Conservation (phyloP, 2,329 filamentous ascomycete species). For the Zymoseptoria passerinii region DNA sequence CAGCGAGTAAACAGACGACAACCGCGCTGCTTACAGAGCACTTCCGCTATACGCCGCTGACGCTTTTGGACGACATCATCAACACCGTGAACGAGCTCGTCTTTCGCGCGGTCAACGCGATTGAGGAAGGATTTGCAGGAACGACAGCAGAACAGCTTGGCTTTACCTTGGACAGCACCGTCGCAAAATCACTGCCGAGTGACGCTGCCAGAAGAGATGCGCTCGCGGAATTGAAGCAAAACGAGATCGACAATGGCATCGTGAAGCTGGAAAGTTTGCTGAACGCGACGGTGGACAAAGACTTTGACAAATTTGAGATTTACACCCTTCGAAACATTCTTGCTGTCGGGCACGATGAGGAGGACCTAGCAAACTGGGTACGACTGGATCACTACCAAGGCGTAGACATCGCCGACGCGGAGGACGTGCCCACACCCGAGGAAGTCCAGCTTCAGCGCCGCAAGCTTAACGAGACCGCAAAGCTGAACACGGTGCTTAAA, state of each 20-base stretch:
- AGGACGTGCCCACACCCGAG: conserved; percentile 52
- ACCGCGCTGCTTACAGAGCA: conserved; percentile 80
- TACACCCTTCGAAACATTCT: conserved; percentile 75
- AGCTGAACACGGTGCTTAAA: conserved; percentile 60
- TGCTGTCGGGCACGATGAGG: conserved; percentile 37
- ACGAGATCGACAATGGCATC: conserved; percentile 71
- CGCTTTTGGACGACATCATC: conserved; percentile 94
- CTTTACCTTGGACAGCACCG: conserved; percentile 43
- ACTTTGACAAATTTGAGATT: conserved; percentile 52
- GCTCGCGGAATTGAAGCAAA: conserved; percentile 23
- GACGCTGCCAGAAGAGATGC: conserved; percentile 30
- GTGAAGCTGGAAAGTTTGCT: conserved; percentile 44
- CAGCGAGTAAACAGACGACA: conserved; percentile 38
- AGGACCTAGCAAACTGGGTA: conserved; percentile 67
- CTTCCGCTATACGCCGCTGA: conserved; percentile 85
- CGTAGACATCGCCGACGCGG: conserved; percentile 23
- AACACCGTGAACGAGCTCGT: conserved; percentile 92
- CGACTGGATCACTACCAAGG: conserved; percentile 76
- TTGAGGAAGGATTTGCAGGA: conserved; percentile 72
- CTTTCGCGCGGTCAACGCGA: conserved; percentile 77
- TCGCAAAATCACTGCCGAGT: conserved; percentile 7
- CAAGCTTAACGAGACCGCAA: conserved; percentile 69
- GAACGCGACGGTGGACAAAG: conserved; percentile 42
- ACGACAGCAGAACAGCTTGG: conserved; percentile 70
- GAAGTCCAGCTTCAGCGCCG: conserved; percentile 63